Conservation (phyloP, 2,329 filamentous ascomycete species). For the Aspergillus hiratsukae region DNA sequence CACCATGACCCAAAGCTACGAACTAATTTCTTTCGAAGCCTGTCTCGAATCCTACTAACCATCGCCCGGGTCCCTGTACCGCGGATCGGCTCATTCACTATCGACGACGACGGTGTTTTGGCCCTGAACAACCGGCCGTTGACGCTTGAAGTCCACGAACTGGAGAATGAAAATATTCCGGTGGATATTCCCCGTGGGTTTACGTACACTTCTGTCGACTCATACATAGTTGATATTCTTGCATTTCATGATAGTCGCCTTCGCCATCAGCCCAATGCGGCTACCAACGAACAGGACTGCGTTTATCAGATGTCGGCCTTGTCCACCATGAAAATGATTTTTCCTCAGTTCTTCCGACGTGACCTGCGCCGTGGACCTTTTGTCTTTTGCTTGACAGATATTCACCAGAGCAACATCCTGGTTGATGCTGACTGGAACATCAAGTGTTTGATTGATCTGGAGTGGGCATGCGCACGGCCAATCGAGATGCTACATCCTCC, state of each 20-base stretch:
- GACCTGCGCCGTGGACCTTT: slow-evolving; percentile 36
- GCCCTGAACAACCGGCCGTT: slow-evolving; percentile 10
- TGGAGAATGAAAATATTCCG: slow-evolving; percentile 12
- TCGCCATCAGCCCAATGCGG: slow-evolving; percentile 22
- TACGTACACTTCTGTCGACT: slow-evolving; percentile 4
- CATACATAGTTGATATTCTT: slow-evolving; percentile 7
- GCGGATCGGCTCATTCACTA: slow-evolving; percentile 29
- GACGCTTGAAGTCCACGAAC: slow-evolving; percentile 6
- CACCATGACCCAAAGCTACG: slow-evolving; percentile 7
- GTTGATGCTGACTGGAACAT: slow-evolving; percentile 22
- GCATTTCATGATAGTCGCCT: slow-evolving; percentile 7
- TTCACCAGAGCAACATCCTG: slow-evolving; percentile 32
- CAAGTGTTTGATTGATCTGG: slow-evolving; percentile 17
- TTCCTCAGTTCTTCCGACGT: slow-evolving; percentile 21
- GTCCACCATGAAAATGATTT: slow-evolving; percentile 25
- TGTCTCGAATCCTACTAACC: slow-evolving; percentile 15
- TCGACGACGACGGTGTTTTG: slow-evolving; percentile 23
- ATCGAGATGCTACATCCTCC: slow-evolving; percentile 23
- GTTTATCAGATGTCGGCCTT: slow-evolving; percentile 16
- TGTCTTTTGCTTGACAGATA: slow-evolving; percentile 34
- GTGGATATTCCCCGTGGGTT: slow-evolving; percentile 2
- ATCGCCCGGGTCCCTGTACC: slow-evolving; percentile 21
- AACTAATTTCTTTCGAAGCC: slow-evolving; percentile 15
- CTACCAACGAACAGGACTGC: slow-evolving; percentile 7
- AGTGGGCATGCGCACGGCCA: slow-evolving; percentile 23